Evolutionary conservation across 192 early-diverging fungal genomes (phyloP).

Genomic region (Umbelopsis vinacea): DNA sequence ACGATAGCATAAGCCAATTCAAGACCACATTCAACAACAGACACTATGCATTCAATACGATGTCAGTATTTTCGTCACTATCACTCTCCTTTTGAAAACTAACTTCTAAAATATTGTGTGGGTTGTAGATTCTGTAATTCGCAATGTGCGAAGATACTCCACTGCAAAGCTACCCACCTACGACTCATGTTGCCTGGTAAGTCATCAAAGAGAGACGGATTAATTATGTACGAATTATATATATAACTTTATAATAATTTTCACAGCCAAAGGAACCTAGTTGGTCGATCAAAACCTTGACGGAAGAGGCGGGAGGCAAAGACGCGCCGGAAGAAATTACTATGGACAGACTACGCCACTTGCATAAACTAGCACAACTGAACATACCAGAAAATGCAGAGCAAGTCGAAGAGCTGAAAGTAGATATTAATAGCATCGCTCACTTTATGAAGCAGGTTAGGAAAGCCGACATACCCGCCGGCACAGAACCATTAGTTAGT

Average conservation of each 20-base stretch:
- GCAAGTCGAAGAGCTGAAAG: conserved; percentile 19
- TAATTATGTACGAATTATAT: not conserved
- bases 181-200: not conserved
- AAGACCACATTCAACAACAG: too few species aligned
- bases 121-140: not conserved
- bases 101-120: too few species aligned
- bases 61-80: not conserved
- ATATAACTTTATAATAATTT: not conserved
- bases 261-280: conserved; percentile 28
- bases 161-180: not conserved
- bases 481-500: conserved; percentile 31
- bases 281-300: conserved; percentile 40
- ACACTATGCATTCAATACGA: not conserved
- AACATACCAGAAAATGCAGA: not conserved
- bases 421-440: conserved; percentile 38
- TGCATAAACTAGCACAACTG: conserved; percentile 31
- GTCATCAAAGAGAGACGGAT: not conserved
- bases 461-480: conserved; percentile 19
- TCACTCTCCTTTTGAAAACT: not conserved
- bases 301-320: not conserved
- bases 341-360: conserved; percentile 29
- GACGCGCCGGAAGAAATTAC: conserved; percentile 4
- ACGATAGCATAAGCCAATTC: too few species aligned
- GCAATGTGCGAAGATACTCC: not conserved
- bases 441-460: conserved; percentile 38